A percentile compares a stretch with the other conserved stretches of the same genome.
Evolutionary conservation across 345 rosid genomes (phyloP).

Genomic region (Aurinia saxatilis): DNA sequence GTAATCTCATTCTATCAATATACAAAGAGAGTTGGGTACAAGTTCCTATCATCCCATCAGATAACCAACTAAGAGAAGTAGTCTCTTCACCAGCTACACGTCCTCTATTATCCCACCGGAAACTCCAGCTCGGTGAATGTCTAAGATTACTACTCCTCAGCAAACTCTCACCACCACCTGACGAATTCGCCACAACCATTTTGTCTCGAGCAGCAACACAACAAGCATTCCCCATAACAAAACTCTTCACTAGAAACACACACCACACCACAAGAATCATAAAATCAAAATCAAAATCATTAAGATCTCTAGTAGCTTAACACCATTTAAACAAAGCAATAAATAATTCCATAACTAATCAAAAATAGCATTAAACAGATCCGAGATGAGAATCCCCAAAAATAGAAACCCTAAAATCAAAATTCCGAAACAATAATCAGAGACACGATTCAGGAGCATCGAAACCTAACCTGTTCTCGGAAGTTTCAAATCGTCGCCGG

Average conservation of each 20-base stretch:
- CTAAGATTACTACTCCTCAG: slow-evolving; percentile 72
- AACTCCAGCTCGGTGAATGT: slow-evolving; percentile 88
- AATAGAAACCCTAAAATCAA: slow-evolving; percentile 6
- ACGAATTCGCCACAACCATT: slow-evolving; percentile 47
- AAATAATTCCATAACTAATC: too few species aligned
- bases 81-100: slow-evolving; percentile 95
- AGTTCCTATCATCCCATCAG: too few species aligned
- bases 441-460: slow-evolving; percentile 1
- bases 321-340: too few species aligned
- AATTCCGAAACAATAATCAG: slow-evolving; percentile 2
- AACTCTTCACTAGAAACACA: too few species aligned
- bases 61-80: slow-evolving; percentile 57
- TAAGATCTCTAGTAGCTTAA: slow-evolving; percentile 5
- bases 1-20: too few species aligned
- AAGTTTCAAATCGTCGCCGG: slow-evolving; percentile 2
- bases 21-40: too few species aligned
- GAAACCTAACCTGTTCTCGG: slow-evolving; percentile 17
- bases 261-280: background rate
- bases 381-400: slow-evolving; percentile 37
- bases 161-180: slow-evolving; percentile 44
- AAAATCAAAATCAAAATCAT: background rate
- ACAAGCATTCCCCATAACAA: slow-evolving; percentile 86
- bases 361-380: slow-evolving; percentile 35
- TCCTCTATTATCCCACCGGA: slow-evolving; percentile 91
- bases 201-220: slow-evolving; percentile 96